These are phyloP conservation scores for Lactifluus echinatus DNA, from an alignment of 768 basidiomycete species.

Conservation along the genomic window DNA sequence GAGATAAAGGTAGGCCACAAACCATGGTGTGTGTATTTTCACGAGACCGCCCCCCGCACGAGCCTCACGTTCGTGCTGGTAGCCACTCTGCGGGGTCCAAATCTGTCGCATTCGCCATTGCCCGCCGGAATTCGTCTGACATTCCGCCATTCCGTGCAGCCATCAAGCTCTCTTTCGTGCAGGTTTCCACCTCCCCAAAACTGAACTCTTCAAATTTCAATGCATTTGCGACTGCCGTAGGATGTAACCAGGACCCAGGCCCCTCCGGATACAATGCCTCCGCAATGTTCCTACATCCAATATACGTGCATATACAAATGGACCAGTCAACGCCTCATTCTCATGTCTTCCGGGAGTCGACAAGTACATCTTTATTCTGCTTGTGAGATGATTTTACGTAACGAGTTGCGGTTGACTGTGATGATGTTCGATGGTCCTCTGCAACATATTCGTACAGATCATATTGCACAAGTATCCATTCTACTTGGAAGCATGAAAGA, in stretches of 20 bases:
- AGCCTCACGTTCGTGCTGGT: neutral
- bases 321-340: neutral
- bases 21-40: conserved; percentile 22
- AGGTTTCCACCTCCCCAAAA: neutral
- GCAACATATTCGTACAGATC: neutral
- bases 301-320: conserved; percentile 18
- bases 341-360: conserved; percentile 1
- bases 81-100: conserved; percentile 4
- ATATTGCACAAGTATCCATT: neutral
- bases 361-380: neutral
- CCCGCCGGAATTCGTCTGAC: neutral
- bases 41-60: neutral
- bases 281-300: conserved; percentile 19
- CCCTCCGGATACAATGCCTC: conserved; percentile 22
- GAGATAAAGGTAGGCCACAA: conserved; percentile 38
- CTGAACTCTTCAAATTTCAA: conserved; percentile 4
- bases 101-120: neutral
- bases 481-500: conserved; percentile 8
- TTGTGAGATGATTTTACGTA: neutral
- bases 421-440: conserved; percentile 3
- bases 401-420: neutral
- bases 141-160: conserved; percentile 7
- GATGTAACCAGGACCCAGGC: conserved; percentile 21
- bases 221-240: conserved; percentile 3
- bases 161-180: conserved; percentile 1